Evolutionary conservation across 345 rosid genomes (phyloP), one percentile per base, ranked within the genome.

Genomic region (Euphorbia tirucalli): DNA sequence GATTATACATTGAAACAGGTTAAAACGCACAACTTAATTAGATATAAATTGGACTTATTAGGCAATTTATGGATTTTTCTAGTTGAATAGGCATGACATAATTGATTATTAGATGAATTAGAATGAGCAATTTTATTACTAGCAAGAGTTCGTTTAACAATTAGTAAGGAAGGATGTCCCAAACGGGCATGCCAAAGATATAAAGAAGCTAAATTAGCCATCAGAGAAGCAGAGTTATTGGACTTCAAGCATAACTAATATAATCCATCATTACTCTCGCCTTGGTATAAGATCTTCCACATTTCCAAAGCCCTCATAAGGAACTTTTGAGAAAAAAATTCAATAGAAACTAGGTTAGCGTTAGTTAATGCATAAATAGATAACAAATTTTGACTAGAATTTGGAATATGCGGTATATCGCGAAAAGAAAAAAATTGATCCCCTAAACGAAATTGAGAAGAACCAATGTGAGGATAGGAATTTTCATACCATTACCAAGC

Each of bases 1-100:
- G n/a, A n/a, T n/a, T n/a, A n/a, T n/a, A n/a, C n/a, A n/a, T n/a
- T n/a, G n/a, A n/a, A n/a, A n/a, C n/a, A n/a, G n/a, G n/a, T n/a
- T n/a, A n/a, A n/a, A n/a, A n/a, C n/a, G n/a, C n/a, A n/a, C n/a
- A n/a, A n/a, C n/a, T n/a, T n/a, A n/a, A n/a, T n/a, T n/a, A n/a
- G n/a, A n/a, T n/a, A n/a, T n/a, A n/a, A n/a, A n/a, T n/a, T n/a
- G n/a, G n/a, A n/a, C n/a, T n/a, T n/a, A n/a, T n/a, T n/a, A n/a
- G 70, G 70, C n/a, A 66, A 24, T 28, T 48, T 66, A 2, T 11
- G 57, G 46, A 13, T n/a, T 66, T 49, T 66, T 66, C 30, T 44
- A 28, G 27, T 9, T 0, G 30, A 35, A 22, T 27, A 65, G n/a
- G 50, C 30, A 39, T 43, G 69, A 65, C 52, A 65, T 3, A n/a